Evolutionary conservation across 805 yeast genomes (phyloP).

Genomic region (Kazachstania taianensis): DNA sequence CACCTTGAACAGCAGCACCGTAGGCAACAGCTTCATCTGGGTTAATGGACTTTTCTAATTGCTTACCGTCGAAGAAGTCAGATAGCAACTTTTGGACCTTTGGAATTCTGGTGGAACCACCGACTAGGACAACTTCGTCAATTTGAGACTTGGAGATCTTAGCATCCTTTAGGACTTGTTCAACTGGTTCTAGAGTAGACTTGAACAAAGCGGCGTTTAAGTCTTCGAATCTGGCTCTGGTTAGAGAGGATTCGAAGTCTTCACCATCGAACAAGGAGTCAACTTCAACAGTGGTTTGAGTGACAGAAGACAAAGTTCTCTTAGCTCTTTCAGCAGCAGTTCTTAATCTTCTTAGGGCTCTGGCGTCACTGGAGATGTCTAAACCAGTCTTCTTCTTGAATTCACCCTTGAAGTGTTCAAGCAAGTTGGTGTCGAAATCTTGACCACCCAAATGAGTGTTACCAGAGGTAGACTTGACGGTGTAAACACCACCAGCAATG

Average conservation of each 20-base stretch:
- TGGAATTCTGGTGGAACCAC: slow-evolving; percentile 98
- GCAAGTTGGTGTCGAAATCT: slow-evolving; percentile 92
- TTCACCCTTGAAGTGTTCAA: slow-evolving; percentile 80
- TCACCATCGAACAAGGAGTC: slow-evolving; percentile 92
- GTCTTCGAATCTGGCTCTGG: slow-evolving; percentile 97
- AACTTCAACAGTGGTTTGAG: slow-evolving; percentile 90
- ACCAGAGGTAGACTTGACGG: slow-evolving; percentile 77
- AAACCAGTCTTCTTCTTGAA: slow-evolving; percentile 94
- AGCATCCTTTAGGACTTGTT: slow-evolving; percentile 85
- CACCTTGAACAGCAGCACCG: slow-evolving; percentile 99
- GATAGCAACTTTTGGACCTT: slow-evolving; percentile 91
- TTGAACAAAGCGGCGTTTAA: slow-evolving; percentile 89
- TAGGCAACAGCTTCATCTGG: slow-evolving; percentile 99
- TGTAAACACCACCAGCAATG: slow-evolving; percentile 93
- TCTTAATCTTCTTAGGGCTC: slow-evolving; percentile 94
- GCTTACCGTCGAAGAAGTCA: slow-evolving; percentile 95
- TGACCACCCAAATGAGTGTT: slow-evolving; percentile 91
- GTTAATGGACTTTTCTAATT: slow-evolving; percentile 92
- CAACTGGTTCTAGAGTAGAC: slow-evolving; percentile 90
- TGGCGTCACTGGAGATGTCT: slow-evolving; percentile 81
- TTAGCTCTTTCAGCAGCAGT: slow-evolving; percentile 98
- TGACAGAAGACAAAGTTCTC: slow-evolving; percentile 93
- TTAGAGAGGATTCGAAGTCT: slow-evolving; percentile 90
- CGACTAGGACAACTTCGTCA: slow-evolving; percentile 88
- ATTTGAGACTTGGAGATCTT: slow-evolving; percentile 83